Percentiles rank a stretch among this genome's conserved stretches.
These are phyloP conservation scores for Pichia sp. DNA, from an alignment of 1,139 yeast genomes.

Conservation along the genomic window DNA sequence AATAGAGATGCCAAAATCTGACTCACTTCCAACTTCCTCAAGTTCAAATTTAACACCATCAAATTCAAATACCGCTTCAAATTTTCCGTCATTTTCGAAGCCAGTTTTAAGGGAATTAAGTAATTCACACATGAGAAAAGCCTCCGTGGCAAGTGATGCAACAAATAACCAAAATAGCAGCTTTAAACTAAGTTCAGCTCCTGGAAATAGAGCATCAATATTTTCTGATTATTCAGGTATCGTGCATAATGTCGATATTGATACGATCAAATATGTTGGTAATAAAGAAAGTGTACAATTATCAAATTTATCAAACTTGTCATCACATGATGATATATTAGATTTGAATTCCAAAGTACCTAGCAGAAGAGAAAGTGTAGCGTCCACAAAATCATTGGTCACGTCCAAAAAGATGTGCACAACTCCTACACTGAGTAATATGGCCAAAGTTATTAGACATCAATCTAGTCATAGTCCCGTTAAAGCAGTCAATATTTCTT, in stretches of 20 bases:
- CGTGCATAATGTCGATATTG: slow-evolving; percentile 38
- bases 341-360: slow-evolving; percentile 2
- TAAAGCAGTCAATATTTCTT: background rate
- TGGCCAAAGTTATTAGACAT: slow-evolving; percentile 7
- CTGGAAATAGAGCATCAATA: slow-evolving; percentile 35
- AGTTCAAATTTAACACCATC: background rate
- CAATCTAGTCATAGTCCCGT: slow-evolving; percentile 6
- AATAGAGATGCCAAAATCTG: background rate
- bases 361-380: background rate
- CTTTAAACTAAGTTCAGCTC: background rate
- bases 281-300: slow-evolving; percentile 18
- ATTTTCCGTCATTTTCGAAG: background rate
- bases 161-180: background rate
- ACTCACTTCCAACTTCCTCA: background rate
- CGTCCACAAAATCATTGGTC: background rate
- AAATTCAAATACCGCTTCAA: background rate
- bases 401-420: background rate
- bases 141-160: background rate
- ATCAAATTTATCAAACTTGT: slow-evolving; percentile 4
- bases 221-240: slow-evolving; percentile 41
- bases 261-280: slow-evolving; percentile 36
- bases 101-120: background rate
- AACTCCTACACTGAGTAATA: slow-evolving; percentile 1
- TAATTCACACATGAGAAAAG: background rate
- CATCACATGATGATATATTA: slow-evolving; percentile 5